phyloP scores from a whole-genome alignment of 2,329 filamentous ascomycete species.

The Epichloe uncinata region DNA sequence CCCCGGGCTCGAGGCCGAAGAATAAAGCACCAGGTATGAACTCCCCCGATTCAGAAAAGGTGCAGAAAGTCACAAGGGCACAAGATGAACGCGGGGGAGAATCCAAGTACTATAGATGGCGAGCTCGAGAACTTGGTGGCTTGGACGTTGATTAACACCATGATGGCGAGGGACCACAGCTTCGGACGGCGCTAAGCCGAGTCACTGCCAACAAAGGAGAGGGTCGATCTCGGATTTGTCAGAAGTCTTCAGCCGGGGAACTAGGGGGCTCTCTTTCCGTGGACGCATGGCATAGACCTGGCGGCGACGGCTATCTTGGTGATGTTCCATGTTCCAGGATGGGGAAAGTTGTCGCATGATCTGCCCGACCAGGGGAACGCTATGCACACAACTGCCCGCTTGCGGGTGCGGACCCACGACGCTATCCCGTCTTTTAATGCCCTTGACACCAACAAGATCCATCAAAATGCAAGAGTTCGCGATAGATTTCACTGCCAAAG shows the following conservation, averaged over 20 bases:
- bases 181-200: slow-evolving; percentile 7
- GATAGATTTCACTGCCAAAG: no score
- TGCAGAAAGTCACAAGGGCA: neutral
- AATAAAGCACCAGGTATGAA: neutral
- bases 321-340: neutral
- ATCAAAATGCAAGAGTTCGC: neutral
- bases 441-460: neutral
- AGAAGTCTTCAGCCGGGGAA: neutral
- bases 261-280: neutral
- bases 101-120: neutral
- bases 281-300: neutral
- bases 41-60: neutral
- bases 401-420: neutral
- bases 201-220: slow-evolving; percentile 3
- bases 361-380: neutral
- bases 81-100: neutral
- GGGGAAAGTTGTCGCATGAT: slow-evolving; percentile 1
- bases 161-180: neutral
- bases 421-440: neutral
- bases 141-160: neutral
- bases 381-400: neutral
- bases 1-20: neutral
- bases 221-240: slow-evolving; percentile 1
- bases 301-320: neutral
- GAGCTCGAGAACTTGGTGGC: neutral